Evolutionary conservation across 2,329 filamentous ascomycete genomes (phyloP).

Genomic region (Juglanconis juglandina): DNA sequence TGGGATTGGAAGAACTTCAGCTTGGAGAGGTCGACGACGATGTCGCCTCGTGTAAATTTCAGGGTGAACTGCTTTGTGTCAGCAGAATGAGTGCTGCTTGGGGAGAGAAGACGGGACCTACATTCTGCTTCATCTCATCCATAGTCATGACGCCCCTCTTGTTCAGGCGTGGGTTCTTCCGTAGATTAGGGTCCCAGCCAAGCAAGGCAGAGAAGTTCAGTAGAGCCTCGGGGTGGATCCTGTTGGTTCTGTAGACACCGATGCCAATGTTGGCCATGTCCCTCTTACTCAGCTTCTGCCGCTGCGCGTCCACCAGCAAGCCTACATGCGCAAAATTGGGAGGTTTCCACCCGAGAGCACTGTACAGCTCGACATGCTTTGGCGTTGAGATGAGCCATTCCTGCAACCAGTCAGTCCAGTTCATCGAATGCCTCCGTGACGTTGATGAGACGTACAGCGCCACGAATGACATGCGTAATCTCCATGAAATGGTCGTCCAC

Average conservation of each 20-base stretch:
- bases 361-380: constrained; percentile 66
- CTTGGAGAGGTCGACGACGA: constrained; percentile 77
- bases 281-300: constrained; percentile 83
- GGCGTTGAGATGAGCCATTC: constrained; percentile 97
- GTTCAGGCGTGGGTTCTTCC: constrained; percentile 21
- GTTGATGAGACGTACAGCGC: constrained; percentile 59
- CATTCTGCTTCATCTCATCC: constrained; percentile 65
- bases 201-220: constrained; percentile 81
- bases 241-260: constrained; percentile 45
- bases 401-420: constrained; percentile 31
- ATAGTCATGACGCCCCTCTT: constrained; percentile 70
- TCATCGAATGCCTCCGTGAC: background rate
- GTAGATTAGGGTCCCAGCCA: constrained; percentile 70
- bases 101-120: constrained; percentile 36
- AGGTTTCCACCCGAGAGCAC: constrained; percentile 70
- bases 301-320: constrained; percentile 64
- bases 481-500: constrained; percentile 94
- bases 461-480: constrained; percentile 92
- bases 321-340: constrained; percentile 80
- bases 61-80: constrained; percentile 62
- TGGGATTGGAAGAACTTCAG: constrained; percentile 68
- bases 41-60: constrained; percentile 88
- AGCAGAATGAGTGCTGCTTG: constrained; percentile 18
- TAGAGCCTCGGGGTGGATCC: constrained; percentile 48
- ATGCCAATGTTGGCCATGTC: constrained; percentile 52